phyloP scores from a whole-genome alignment of 2,329 filamentous ascomycete genomes.

The Orbilia brochopaga region DNA sequence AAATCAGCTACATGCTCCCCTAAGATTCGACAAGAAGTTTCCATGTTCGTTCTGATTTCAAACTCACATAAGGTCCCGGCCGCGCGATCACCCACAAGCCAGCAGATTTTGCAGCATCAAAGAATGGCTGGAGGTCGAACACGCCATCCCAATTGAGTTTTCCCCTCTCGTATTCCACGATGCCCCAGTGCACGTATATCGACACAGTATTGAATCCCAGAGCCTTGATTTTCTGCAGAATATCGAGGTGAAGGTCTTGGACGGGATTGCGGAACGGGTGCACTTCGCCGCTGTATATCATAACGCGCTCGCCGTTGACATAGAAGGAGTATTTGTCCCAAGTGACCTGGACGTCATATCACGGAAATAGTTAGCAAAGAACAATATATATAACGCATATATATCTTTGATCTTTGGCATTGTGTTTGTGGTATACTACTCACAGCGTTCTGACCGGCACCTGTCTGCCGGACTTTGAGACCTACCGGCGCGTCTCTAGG shows the following conservation, averaged over 20 bases:
- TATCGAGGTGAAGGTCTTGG: conserved; percentile 69
- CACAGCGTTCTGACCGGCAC: conserved; percentile 23
- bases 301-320: conserved; percentile 71
- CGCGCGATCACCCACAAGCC: conserved; percentile 77
- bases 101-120: conserved; percentile 73
- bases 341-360: too few species aligned
- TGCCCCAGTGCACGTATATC: conserved; percentile 79
- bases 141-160: conserved; percentile 73
- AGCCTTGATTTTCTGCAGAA: conserved; percentile 83
- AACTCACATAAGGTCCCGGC: conserved; percentile 51
- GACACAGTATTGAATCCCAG: conserved; percentile 80
- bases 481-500: conserved; percentile 35
- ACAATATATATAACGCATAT: too few species aligned
- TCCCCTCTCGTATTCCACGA: conserved; percentile 75
- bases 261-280: conserved; percentile 70
- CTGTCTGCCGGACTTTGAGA: conserved; percentile 32
- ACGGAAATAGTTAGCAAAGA: too few species aligned
- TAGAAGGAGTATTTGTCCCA: conserved; percentile 76
- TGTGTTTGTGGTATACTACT: not conserved
- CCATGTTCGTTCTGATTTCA: not conserved
- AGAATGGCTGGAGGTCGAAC: conserved; percentile 75
- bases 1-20: not conserved
- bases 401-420: too few species aligned
- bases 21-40: not conserved
- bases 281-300: conserved; percentile 76